These are phyloP conservation scores for Calonectria pseudoreteaudii DNA, from an alignment of 2,329 filamentous ascomycete species.

Conservation along the genomic window DNA sequence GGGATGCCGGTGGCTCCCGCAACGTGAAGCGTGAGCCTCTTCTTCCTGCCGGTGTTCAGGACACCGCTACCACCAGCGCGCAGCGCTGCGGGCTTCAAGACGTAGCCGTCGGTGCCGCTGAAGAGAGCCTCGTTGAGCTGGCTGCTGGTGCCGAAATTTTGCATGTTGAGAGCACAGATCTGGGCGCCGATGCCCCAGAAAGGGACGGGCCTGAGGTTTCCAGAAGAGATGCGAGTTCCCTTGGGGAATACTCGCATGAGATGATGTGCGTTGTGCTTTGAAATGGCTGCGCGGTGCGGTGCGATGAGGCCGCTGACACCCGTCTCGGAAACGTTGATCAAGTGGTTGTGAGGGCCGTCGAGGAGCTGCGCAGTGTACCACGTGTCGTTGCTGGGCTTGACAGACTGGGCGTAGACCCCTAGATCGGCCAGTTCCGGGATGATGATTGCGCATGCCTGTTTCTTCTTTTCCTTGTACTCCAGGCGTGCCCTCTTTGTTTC, in stretches of 20 bases:
- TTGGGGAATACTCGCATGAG: slow-evolving; percentile 80
- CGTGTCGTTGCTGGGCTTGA: slow-evolving; percentile 74
- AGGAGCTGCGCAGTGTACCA: slow-evolving; percentile 68
- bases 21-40: slow-evolving; percentile 67
- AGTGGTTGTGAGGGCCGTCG: slow-evolving; percentile 72
- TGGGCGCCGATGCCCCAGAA: slow-evolving; percentile 78
- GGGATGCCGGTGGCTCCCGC: slow-evolving; percentile 73
- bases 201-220: slow-evolving; percentile 70
- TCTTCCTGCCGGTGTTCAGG: slow-evolving; percentile 58
- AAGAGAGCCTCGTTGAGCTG: slow-evolving; percentile 78
- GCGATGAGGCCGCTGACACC: slow-evolving; percentile 66
- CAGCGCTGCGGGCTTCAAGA: slow-evolving; percentile 72
- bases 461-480: slow-evolving; percentile 66
- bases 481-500: slow-evolving; percentile 60
- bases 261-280: slow-evolving; percentile 71
- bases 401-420: slow-evolving; percentile 77
- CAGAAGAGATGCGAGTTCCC: slow-evolving; percentile 75
- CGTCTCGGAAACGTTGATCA: slow-evolving; percentile 77
- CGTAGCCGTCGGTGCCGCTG: slow-evolving; percentile 72
- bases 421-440: slow-evolving; percentile 74
- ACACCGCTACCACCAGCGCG: slow-evolving; percentile 66
- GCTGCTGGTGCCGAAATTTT: slow-evolving; percentile 73
- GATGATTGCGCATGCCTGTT: slow-evolving; percentile 62
- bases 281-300: slow-evolving; percentile 58
- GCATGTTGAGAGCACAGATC: slow-evolving; percentile 78